These are phyloP conservation scores for Aspergillus ochraceus DNA, from an alignment of 2,329 filamentous ascomycete species.

Conservation along the genomic window DNA sequence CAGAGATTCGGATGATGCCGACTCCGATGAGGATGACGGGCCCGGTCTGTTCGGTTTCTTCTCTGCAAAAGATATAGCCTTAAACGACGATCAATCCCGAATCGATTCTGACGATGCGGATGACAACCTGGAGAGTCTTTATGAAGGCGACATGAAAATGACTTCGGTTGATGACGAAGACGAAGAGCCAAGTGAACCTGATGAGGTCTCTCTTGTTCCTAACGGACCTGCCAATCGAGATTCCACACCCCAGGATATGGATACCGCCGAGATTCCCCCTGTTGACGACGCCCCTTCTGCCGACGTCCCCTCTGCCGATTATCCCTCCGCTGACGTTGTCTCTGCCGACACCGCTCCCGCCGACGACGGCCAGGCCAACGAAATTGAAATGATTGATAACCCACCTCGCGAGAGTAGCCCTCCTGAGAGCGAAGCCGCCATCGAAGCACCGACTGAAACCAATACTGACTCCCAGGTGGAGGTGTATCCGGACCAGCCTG, in stretches of 20 bases:
- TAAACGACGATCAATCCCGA: conserved; percentile 12
- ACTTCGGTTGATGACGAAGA: conserved; percentile 26
- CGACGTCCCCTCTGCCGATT: background rate
- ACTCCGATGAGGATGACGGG: conserved; percentile 41
- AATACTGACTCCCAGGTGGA: conserved; percentile 14
- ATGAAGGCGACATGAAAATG: conserved; percentile 27
- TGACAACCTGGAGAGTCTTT: conserved; percentile 39
- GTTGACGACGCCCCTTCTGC: background rate
- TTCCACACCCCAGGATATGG: conserved; percentile 26
- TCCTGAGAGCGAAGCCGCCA: background rate
- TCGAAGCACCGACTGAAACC: background rate
- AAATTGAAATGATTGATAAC: background rate
- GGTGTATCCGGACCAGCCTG: conserved; percentile 18
- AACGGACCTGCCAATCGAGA: conserved; percentile 33
- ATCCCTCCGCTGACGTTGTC: background rate
- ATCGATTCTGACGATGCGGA: conserved; percentile 36
- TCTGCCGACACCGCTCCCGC: background rate
- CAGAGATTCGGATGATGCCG: conserved; percentile 54
- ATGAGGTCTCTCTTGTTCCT: conserved; percentile 38
- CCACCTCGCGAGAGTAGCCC: conserved; percentile 9
- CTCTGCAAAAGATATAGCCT: conserved; percentile 40
- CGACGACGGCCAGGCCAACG: background rate
- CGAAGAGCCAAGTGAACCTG: conserved; percentile 30
- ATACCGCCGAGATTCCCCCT: conserved; percentile 15
- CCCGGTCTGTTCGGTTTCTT: conserved; percentile 50